Evolutionary conservation across 345 rosid genomes (phyloP).

Genomic region (Citrus medica): DNA sequence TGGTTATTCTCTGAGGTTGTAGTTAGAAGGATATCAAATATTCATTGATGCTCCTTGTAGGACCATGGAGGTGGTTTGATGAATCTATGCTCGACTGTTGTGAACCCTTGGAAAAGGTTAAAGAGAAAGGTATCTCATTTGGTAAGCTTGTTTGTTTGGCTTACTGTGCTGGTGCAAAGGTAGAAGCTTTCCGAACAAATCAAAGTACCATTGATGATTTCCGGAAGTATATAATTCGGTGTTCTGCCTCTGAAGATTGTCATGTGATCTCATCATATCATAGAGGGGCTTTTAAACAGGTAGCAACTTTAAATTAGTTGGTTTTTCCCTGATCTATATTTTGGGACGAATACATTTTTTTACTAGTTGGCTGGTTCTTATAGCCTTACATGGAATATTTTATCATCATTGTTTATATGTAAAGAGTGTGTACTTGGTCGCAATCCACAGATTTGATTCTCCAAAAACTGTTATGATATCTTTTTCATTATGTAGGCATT

Average conservation of each 20-base stretch:
- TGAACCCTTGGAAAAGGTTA: conserved; percentile 80
- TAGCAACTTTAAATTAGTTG: conserved; percentile 11
- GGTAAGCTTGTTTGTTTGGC: conserved; percentile 91
- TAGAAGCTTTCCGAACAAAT: conserved; percentile 76
- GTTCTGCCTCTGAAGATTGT: conserved; percentile 67
- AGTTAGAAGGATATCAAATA: neutral
- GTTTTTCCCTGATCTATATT: neutral
- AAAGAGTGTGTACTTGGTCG: neutral
- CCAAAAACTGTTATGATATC: neutral
- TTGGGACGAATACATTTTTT: neutral
- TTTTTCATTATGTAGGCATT: neutral
- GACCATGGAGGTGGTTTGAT: conserved; percentile 99
- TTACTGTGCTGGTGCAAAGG: conserved; percentile 90
- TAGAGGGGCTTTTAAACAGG: conserved; percentile 71
- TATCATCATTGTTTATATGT: neutral
- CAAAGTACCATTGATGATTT: conserved; percentile 75
- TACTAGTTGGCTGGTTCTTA: neutral
- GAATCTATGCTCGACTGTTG: conserved; percentile 96
- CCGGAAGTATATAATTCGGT: conserved; percentile 55
- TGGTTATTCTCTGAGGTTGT: neutral
- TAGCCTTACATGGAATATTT: neutral
- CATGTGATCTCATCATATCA: conserved; percentile 85
- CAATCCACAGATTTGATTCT: neutral
- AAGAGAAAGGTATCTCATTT: conserved; percentile 80
- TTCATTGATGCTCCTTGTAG: conserved; percentile 34